Percentiles rank a stretch among this genome's conserved stretches.
These are phyloP conservation scores for Avena insularis DNA, from an alignment of 176 grass and related monocot genomes.

Conservation along the genomic window DNA sequence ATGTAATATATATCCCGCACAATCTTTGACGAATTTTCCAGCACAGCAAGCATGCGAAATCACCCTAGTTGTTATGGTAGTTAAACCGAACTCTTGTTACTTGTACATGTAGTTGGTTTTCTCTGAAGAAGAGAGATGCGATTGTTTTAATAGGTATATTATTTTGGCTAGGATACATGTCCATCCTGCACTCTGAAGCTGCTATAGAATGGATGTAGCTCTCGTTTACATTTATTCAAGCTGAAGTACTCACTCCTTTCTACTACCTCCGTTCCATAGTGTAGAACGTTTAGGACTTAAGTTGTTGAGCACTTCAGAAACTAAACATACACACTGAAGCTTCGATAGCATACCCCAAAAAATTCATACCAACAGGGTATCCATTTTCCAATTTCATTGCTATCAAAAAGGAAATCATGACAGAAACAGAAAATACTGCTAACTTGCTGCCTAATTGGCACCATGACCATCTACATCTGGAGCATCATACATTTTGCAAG, in stretches of 20 bases:
- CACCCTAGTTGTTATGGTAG: neutral
- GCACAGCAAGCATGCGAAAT: too few relatives aligned
- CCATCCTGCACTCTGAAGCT: neutral
- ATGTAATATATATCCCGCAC: too few relatives aligned
- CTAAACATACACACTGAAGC: conserved; percentile 10
- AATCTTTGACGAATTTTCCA: too few relatives aligned
- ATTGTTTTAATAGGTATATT: neutral
- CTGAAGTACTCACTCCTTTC: neutral
- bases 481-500: neutral
- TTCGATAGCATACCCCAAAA: neutral
- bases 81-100: conserved; percentile 10
- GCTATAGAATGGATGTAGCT: neutral
- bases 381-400: conserved; percentile 6
- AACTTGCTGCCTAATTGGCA: conserved; percentile 1
- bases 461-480: neutral
- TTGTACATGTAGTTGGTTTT: neutral
- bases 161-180: neutral
- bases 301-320: conserved; percentile 34
- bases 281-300: neutral
- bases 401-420: neutral
- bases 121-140: neutral
- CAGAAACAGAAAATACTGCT: neutral
- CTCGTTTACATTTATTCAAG: neutral
- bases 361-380: neutral
- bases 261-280: neutral